These are phyloP conservation scores for Marsdenia floribunda DNA, from an alignment of 257 asterid species.

Conservation along the genomic window DNA sequence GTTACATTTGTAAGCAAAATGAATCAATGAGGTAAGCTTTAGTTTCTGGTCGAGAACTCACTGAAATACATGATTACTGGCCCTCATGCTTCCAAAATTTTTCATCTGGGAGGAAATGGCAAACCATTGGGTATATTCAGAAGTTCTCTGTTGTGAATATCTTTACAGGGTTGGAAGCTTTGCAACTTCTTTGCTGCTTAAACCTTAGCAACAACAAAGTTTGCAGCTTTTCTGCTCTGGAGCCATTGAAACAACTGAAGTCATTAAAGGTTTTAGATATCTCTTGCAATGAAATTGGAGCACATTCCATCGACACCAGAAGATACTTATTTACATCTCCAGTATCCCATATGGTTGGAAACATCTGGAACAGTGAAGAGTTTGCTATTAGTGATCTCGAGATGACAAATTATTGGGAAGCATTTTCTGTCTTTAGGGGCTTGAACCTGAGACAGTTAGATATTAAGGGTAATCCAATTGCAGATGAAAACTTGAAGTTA, in stretches of 20 bases:
- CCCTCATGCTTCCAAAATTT: background rate
- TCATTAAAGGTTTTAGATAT: conserved; percentile 56
- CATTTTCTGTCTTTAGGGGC: conserved; percentile 50
- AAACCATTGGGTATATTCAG: background rate
- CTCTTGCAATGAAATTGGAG: conserved; percentile 79
- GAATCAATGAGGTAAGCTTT: background rate
- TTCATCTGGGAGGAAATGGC: background rate
- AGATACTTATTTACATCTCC: conserved; percentile 82
- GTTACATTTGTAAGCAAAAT: background rate
- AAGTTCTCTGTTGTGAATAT: conserved; percentile 5
- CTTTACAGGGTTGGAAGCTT: conserved; percentile 73
- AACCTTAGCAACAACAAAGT: conserved; percentile 65
- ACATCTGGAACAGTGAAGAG: conserved; percentile 40
- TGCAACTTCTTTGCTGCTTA: conserved; percentile 80
- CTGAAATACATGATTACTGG: background rate
- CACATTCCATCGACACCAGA: conserved; percentile 71
- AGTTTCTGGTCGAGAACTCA: background rate
- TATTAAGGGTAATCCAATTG: conserved; percentile 55
- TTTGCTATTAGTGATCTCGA: conserved; percentile 22
- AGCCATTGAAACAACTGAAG: conserved; percentile 56
- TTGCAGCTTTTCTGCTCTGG: conserved; percentile 66
- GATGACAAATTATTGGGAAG: conserved; percentile 51
- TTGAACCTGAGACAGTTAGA: conserved; percentile 69
- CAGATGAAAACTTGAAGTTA: conserved; percentile 36
- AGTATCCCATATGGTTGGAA: conserved; percentile 42